A percentile compares a stretch with the other conserved stretches of the same genome.
Conservation (phyloP, 169 alveolate species). For the Eimeria praecox region DNA sequence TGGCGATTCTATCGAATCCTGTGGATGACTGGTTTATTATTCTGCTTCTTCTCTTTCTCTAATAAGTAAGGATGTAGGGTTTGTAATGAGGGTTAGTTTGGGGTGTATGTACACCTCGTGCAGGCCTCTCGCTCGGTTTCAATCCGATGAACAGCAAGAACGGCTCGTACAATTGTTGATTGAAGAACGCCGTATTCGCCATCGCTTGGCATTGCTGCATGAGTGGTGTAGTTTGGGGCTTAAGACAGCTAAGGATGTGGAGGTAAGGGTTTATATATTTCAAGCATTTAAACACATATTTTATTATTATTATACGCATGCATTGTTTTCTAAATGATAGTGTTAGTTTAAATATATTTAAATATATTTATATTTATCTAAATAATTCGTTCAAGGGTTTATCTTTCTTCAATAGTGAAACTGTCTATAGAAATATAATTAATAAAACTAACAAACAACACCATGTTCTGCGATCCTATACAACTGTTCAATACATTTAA, state of each 20-base stretch:
- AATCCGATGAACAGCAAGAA: slow-evolving; percentile 93
- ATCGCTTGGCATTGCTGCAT: slow-evolving; percentile 91
- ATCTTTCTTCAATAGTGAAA: too few species aligned
- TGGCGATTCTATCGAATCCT: neutral
- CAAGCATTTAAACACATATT: too few species aligned
- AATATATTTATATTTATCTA: neutral
- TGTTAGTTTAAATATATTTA: neutral
- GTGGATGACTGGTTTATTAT: too few species aligned
- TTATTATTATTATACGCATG: too few species aligned
- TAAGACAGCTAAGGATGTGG: slow-evolving; percentile 92
- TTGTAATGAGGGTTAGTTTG: neutral
- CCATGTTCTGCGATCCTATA: too few species aligned
- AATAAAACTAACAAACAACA: too few species aligned
- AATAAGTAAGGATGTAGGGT: neutral
- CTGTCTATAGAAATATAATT: too few species aligned
- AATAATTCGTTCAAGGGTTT: neutral
- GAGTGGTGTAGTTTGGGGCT: slow-evolving; percentile 95
- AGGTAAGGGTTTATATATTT: slow-evolving; percentile 84
- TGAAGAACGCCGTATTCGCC: slow-evolving; percentile 92
- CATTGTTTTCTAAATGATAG: too few species aligned
- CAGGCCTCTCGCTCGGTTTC: slow-evolving; percentile 93
- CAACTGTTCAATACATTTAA: too few species aligned
- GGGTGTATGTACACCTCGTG: neutral
- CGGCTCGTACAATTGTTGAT: slow-evolving; percentile 91
- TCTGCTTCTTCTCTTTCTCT: neutral